Evolutionary conservation across 2,329 filamentous ascomycete genomes (phyloP).

Genomic region (Knoxdaviesia capensis): DNA sequence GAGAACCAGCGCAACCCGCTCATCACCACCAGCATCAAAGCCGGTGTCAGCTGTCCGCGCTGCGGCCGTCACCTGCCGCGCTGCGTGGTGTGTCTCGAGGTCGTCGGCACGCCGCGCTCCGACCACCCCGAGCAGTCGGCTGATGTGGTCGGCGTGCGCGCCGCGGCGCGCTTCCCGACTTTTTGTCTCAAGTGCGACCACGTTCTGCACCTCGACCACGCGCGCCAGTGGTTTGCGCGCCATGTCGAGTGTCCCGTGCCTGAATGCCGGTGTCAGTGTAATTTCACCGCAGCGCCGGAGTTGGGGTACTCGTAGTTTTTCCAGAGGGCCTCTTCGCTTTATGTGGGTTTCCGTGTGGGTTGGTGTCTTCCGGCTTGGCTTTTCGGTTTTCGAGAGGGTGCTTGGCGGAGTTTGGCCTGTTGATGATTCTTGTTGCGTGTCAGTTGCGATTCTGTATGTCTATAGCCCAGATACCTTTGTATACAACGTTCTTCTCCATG

Average conservation of each 20-base stretch:
- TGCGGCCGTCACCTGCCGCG: slow-evolving; percentile 47
- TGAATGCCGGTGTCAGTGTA: slow-evolving; percentile 46
- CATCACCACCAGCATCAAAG: slow-evolving; percentile 33
- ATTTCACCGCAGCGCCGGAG: slow-evolving; percentile 38
- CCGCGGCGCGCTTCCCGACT: slow-evolving; percentile 41
- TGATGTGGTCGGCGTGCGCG: slow-evolving; percentile 19
- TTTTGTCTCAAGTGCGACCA: slow-evolving; percentile 52
- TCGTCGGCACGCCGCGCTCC: slow-evolving; percentile 42
- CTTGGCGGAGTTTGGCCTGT: background rate
- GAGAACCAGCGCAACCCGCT: slow-evolving; percentile 25
- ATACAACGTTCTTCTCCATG: too few relatives aligned
- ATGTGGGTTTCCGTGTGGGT: background rate
- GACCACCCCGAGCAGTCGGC: slow-evolving; percentile 31
- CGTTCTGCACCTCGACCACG: slow-evolving; percentile 46
- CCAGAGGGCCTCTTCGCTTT: background rate
- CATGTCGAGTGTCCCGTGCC: slow-evolving; percentile 49
- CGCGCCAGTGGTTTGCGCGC: slow-evolving; percentile 42
- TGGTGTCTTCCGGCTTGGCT: background rate
- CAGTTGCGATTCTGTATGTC: too few relatives aligned
- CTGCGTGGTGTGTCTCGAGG: slow-evolving; percentile 47
- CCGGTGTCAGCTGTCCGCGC: slow-evolving; percentile 43
- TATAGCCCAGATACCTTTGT: too few relatives aligned
- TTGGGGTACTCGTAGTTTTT: slow-evolving; percentile 24
- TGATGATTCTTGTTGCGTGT: too few relatives aligned
- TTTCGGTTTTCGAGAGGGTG: background rate